These are phyloP conservation scores for Actinomucor elegans DNA, from an alignment of 371 early-diverging fungal species.

Conservation along the genomic window DNA sequence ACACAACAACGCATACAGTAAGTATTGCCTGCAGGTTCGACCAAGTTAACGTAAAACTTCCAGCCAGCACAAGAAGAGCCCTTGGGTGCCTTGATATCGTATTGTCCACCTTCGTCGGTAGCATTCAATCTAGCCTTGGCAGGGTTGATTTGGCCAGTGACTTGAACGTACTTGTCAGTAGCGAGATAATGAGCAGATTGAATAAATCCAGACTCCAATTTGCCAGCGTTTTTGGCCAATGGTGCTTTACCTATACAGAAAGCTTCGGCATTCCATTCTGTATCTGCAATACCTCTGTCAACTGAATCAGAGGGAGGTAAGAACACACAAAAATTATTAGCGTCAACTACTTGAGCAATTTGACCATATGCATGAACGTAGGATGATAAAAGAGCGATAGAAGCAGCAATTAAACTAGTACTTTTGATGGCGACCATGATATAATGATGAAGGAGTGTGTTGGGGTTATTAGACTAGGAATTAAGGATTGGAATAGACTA, in stretches of 20 bases:
- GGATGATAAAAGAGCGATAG: slow-evolving; percentile 13
- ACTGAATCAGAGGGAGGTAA: slow-evolving; percentile 47
- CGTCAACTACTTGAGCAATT: slow-evolving; percentile 41
- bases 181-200: slow-evolving; percentile 43
- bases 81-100: slow-evolving; percentile 48
- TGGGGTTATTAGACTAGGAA: neutral
- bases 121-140: slow-evolving; percentile 33
- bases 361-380: slow-evolving; percentile 31
- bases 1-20: slow-evolving; percentile 62
- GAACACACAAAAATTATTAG: slow-evolving; percentile 50
- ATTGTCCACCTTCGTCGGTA: slow-evolving; percentile 53
- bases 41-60: slow-evolving; percentile 48
- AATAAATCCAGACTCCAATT: slow-evolving; percentile 44
- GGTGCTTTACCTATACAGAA: slow-evolving; percentile 52
- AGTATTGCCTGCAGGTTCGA: slow-evolving; percentile 46
- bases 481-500: neutral
- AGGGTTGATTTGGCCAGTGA: slow-evolving; percentile 56
- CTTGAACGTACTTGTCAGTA: slow-evolving; percentile 49
- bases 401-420: slow-evolving; percentile 2
- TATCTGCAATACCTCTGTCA: slow-evolving; percentile 39
- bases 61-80: slow-evolving; percentile 53
- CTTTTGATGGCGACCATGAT: slow-evolving; percentile 9
- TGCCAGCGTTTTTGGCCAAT: slow-evolving; percentile 34
- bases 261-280: slow-evolving; percentile 52
- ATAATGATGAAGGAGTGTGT: slow-evolving; percentile 3